These are phyloP conservation scores for Aureobasidium lini DNA, from an alignment of 2,329 filamentous ascomycete genomes.

Conservation along the genomic window DNA sequence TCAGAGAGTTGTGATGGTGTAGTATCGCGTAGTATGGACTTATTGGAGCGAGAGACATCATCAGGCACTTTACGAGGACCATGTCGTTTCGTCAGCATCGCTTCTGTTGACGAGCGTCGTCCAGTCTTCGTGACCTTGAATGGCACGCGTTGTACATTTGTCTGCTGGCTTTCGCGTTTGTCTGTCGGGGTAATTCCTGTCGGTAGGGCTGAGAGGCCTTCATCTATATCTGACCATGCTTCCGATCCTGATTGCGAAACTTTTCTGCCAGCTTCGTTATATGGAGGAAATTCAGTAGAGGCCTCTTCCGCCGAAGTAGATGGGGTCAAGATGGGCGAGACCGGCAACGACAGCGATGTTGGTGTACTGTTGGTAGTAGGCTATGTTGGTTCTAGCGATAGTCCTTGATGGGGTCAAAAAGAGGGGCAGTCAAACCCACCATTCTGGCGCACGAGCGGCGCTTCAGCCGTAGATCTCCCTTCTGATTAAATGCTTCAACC, in stretches of 20 bases:
- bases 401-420: neutral
- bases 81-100: neutral
- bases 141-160: neutral
- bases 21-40: neutral
- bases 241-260: neutral
- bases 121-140: neutral
- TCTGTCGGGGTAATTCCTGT: neutral
- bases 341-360: neutral
- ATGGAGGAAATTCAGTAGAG: neutral
- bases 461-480: neutral
- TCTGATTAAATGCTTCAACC: neutral
- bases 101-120: neutral
- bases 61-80: slow-evolving; percentile 6
- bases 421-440: slow-evolving; percentile 3
- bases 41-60: neutral
- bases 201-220: slow-evolving; percentile 3
- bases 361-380: neutral
- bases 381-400: neutral
- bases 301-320: neutral
- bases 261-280: neutral
- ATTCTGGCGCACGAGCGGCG: slow-evolving; percentile 9
- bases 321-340: neutral
- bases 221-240: slow-evolving; percentile 8
- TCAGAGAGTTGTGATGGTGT: neutral
- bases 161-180: neutral